Percentiles rank a stretch among this genome's conserved stretches.
phyloP scores from a whole-genome alignment of 2,329 filamentous ascomycete species.

The Dothidotthia symphoricarpi region DNA sequence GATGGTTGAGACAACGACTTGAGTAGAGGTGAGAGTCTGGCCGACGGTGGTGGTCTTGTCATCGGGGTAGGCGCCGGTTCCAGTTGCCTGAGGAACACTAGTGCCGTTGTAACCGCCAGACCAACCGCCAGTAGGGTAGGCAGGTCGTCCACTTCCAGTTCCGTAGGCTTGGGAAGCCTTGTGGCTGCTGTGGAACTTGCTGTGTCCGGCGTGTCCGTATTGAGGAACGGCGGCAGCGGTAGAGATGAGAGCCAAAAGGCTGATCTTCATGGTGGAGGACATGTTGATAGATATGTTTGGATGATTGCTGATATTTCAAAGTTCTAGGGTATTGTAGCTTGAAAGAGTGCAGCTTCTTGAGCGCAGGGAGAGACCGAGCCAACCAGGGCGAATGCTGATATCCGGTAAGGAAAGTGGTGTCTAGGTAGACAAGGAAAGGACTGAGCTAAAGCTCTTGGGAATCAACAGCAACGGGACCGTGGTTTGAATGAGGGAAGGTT shows the following conservation, averaged over 20 bases:
- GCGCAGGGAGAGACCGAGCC: slow-evolving; percentile 37
- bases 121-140: slow-evolving; percentile 36
- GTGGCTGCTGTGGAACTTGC: slow-evolving; percentile 33
- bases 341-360: slow-evolving; percentile 39
- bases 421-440: slow-evolving; percentile 38
- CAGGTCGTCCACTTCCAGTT: slow-evolving; percentile 21
- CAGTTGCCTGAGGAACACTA: slow-evolving; percentile 18
- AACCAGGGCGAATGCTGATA: slow-evolving; percentile 45
- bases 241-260: slow-evolving; percentile 45
- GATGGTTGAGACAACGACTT: slow-evolving; percentile 27
- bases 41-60: slow-evolving; percentile 28
- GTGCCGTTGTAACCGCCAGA: slow-evolving; percentile 26
- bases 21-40: slow-evolving; percentile 25
- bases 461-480: slow-evolving; percentile 37
- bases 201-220: slow-evolving; percentile 21
- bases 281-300: slow-evolving; percentile 27
- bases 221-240: slow-evolving; percentile 43
- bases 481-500: slow-evolving; percentile 27
- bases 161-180: slow-evolving; percentile 10
- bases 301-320: slow-evolving; percentile 15
- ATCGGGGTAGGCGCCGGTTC: slow-evolving; percentile 17
- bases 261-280: slow-evolving; percentile 41
- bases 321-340: slow-evolving; percentile 14
- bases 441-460: slow-evolving; percentile 47
- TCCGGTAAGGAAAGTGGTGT: slow-evolving; percentile 39